Evolutionary conservation across 2,329 filamentous ascomycete species (phyloP).

Genomic region (Westerdykella sp.): DNA sequence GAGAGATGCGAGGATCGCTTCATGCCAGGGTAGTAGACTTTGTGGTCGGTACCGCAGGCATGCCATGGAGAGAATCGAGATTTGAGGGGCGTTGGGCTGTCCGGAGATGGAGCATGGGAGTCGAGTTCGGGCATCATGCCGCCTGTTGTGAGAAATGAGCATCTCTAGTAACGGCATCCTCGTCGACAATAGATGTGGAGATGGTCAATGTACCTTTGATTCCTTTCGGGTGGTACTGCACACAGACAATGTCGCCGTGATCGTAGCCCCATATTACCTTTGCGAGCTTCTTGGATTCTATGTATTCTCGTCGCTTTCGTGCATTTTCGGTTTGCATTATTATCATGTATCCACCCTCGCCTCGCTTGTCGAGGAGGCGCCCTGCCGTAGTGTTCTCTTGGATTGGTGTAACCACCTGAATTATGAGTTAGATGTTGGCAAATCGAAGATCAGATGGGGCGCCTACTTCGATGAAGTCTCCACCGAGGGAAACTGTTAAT

Average conservation of each 20-base stretch:
- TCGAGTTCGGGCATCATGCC: conserved; percentile 43
- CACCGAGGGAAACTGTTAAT: conserved; percentile 38
- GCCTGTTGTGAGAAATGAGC: conserved; percentile 16
- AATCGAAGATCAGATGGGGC: not conserved
- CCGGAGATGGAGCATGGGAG: conserved; percentile 29
- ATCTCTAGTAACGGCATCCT: not conserved
- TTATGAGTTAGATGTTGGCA: not conserved
- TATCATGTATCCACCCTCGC: conserved; percentile 45
- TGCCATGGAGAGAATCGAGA: conserved; percentile 42
- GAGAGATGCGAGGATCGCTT: conserved; percentile 30
- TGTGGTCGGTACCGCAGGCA: conserved; percentile 36
- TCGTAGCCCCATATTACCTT: conserved; percentile 38
- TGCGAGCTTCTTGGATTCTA: conserved; percentile 31
- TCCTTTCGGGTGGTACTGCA: conserved; percentile 44
- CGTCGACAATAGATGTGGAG: not conserved
- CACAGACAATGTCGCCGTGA: conserved; percentile 28
- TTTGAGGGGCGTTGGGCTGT: conserved; percentile 36
- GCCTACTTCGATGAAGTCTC: conserved; percentile 39
- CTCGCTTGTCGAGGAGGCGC: conserved; percentile 38
- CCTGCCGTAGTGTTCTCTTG: conserved; percentile 37
- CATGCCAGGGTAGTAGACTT: conserved; percentile 35
- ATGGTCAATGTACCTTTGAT: conserved; percentile 25
- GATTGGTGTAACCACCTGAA: conserved; percentile 35
- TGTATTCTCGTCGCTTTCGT: conserved; percentile 29
- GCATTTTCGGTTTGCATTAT: conserved; percentile 45